Conservation (phyloP, 139 green algal species). For the Pseudopediastrum boryanum region DNA sequence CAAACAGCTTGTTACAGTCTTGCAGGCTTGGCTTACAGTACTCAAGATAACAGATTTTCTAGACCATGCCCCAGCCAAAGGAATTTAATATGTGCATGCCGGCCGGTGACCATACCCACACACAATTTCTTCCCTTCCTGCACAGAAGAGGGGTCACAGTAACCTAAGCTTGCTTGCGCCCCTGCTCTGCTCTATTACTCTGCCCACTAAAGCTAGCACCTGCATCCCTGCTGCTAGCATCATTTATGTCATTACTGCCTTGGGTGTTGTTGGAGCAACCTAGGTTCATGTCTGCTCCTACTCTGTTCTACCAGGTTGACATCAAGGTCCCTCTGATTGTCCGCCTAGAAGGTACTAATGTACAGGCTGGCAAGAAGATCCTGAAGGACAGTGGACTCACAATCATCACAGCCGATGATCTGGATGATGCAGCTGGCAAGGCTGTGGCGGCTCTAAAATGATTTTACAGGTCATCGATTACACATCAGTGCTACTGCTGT, state of each 20-base stretch:
- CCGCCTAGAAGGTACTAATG: conserved; percentile 98
- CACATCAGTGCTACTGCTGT: too few species aligned
- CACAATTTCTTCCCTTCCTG: too few species aligned
- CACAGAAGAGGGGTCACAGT: too few species aligned
- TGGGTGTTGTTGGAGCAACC: not conserved
- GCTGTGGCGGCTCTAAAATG: conserved; percentile 68
- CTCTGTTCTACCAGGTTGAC: conserved; percentile 59
- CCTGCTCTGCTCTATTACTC: too few species aligned
- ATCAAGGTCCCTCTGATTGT: conserved; percentile 92
- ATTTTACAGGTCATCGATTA: too few species aligned
- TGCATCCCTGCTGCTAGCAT: conserved; percentile 1
- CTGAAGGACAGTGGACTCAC: conserved; percentile 72
- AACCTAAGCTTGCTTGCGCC: too few species aligned
- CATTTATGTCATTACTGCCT: not conserved
- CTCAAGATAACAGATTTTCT: too few species aligned
- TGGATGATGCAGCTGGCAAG: conserved; percentile 97
- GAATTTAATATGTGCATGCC: too few species aligned
- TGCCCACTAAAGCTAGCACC: not conserved
- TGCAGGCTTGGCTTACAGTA: too few species aligned
- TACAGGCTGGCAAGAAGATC: conserved; percentile 93
- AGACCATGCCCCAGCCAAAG: too few species aligned
- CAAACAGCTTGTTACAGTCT: too few species aligned
- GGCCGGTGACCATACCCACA: too few species aligned
- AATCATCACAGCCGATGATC: conserved; percentile 92
- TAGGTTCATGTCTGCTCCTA: not conserved